These are phyloP conservation scores for Saposhnikovia divaricata DNA, from an alignment of 129 eudicot genomes.

Conservation along the genomic window DNA sequence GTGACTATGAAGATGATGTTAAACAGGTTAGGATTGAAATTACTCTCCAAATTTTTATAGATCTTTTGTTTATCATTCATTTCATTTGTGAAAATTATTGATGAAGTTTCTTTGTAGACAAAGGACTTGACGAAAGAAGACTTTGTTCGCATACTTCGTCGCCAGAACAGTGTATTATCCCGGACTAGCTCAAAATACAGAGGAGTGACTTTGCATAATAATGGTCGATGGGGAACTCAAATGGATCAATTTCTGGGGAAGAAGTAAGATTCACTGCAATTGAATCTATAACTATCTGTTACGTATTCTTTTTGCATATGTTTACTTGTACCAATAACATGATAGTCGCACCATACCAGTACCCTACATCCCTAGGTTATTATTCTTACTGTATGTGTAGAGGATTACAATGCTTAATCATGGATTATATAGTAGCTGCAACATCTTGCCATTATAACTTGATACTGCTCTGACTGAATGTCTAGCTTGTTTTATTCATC, in stretches of 20 bases:
- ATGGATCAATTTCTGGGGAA: conserved; percentile 81
- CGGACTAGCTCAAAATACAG: conserved; percentile 73
- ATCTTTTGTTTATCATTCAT: neutral
- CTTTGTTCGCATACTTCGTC: conserved; percentile 68
- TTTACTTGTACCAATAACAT: neutral
- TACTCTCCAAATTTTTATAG: neutral
- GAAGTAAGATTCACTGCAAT: conserved; percentile 39
- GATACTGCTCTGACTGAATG: neutral
- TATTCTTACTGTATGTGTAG: conserved; percentile 22
- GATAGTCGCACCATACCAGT: neutral
- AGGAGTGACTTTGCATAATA: conserved; percentile 76
- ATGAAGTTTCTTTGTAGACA: conserved; percentile 35
- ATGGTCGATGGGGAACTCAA: conserved; percentile 85
- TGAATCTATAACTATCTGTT: neutral
- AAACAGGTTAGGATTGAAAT: conserved; percentile 36
- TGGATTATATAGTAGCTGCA: neutral
- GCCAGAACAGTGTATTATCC: conserved; percentile 66
- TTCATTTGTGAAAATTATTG: neutral
- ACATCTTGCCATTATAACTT: neutral
- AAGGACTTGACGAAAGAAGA: conserved; percentile 68
- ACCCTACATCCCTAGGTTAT: neutral
- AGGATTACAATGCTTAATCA: conserved; percentile 28
- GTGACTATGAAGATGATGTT: conserved; percentile 62
- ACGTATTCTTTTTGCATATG: neutral
- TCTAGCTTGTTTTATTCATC: neutral